Evolutionary conservation across 1,139 yeast species (phyloP), one percentile per base, ranked within the genome.

Genomic region (Torulaspora pretoriensis): DNA sequence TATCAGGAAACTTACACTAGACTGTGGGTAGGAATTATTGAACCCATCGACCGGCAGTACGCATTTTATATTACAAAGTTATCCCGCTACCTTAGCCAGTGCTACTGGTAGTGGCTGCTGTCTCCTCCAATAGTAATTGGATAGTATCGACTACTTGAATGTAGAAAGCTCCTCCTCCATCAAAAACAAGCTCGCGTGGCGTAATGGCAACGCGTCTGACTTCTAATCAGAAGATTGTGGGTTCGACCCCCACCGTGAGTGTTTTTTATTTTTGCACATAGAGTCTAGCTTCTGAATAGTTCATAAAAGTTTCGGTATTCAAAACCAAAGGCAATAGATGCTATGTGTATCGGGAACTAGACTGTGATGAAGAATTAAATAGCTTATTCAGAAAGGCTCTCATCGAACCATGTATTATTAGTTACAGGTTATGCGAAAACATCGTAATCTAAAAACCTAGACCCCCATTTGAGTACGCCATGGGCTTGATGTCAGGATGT

Each of bases 401-500:
- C n/a, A 13, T 28, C 14, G 24, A 23, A 36, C 26, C 25, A 10
- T 40, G 35, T 25, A 32, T 19, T 19, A 19, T 19, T 31, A n/a
- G 26, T 36, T 42, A 42, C 40, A 42, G 28, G 32, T 16, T 26
- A 2, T 30, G 19, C 32, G 2, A 25, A 8, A 34, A n/a, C n/a
- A 19, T 9, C n/a, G 17, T n/a, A 8, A 14, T 8, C 38, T 51
- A 63, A 35, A 63, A 61, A 5, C 68, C 67, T 23, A 63, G 49
- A 4, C 67, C 68, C 40, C 67, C 67, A 63, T 80, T 81, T n/a
- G 95, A 83, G 62, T 90, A 90, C 1, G 96, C 96, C 98, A 92
- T 92, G 38, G 98, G 97, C 58, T 83, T 87, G 49, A 92, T 70
- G 54, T 84, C 82, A 2, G 98, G 98, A 67, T 92, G 98, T 25